Conservation (phyloP, 1,139 yeast genomes). For the Debaryomyces robertsiae region DNA sequence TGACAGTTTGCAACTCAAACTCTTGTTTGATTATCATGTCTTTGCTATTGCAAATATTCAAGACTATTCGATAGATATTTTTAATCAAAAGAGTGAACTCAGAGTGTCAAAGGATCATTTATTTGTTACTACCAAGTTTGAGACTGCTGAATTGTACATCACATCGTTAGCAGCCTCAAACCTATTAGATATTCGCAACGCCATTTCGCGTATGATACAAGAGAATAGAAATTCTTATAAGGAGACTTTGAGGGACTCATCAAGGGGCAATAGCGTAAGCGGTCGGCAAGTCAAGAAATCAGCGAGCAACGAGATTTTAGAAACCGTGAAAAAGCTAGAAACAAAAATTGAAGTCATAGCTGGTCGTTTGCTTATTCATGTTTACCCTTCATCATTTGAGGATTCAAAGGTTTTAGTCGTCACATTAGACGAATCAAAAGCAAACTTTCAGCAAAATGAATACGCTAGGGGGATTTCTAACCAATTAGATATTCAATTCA, state of each 20-base stretch:
- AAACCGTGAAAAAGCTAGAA: constrained; percentile 45
- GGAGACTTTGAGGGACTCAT: constrained; percentile 67
- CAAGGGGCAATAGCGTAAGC: constrained; percentile 15
- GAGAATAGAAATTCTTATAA: constrained; percentile 73
- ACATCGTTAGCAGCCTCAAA: constrained; percentile 88
- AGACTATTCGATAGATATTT: constrained; percentile 56
- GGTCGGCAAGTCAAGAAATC: constrained; percentile 14
- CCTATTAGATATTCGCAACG: constrained; percentile 72
- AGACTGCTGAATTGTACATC: constrained; percentile 59
- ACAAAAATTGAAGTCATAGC: constrained; percentile 66
- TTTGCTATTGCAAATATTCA: constrained; percentile 65
- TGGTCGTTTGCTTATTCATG: constrained; percentile 57
- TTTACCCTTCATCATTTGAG: constrained; percentile 75
- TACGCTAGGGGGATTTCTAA: constrained; percentile 52
- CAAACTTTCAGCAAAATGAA: constrained; percentile 62
- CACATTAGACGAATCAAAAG: constrained; percentile 59
- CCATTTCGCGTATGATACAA: constrained; percentile 69
- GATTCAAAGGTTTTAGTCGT: constrained; percentile 75
- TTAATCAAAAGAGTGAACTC: constrained; percentile 62
- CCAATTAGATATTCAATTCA: constrained; percentile 53
- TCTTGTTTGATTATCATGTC: constrained; percentile 82
- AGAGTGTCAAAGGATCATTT: constrained; percentile 60
- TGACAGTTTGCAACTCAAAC: constrained; percentile 55
- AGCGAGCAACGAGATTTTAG: constrained; percentile 35
- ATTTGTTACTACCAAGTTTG: constrained; percentile 57